A percentile compares a stretch with the other conserved stretches of the same genome.
Conservation (phyloP, 768 basidiomycete genomes). For the Chiua virens region DNA sequence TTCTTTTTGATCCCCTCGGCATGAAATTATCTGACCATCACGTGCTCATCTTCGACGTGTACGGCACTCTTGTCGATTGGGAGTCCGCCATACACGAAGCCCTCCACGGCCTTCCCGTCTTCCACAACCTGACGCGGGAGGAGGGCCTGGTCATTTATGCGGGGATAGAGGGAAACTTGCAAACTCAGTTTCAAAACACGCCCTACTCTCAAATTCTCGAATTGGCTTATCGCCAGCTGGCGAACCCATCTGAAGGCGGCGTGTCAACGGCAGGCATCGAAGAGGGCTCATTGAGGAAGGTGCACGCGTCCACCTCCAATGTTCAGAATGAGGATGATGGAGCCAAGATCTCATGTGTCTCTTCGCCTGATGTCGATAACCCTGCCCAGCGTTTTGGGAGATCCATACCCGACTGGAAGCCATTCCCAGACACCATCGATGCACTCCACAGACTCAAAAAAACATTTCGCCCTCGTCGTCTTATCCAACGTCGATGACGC, state of each 20-base stretch:
- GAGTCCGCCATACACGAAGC: slow-evolving; percentile 62
- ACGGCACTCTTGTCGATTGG: slow-evolving; percentile 79
- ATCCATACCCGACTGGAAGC: slow-evolving; percentile 60
- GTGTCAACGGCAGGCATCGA: slow-evolving; percentile 34
- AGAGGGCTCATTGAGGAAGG: slow-evolving; percentile 13
- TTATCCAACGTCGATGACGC: slow-evolving; percentile 73
- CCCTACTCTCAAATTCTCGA: slow-evolving; percentile 64
- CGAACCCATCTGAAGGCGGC: slow-evolving; percentile 31
- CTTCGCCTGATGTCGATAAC: background rate
- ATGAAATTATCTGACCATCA: slow-evolving; percentile 20
- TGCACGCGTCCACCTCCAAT: slow-evolving; percentile 4
- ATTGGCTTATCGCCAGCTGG: slow-evolving; percentile 33
- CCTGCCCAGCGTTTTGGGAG: slow-evolving; percentile 53
- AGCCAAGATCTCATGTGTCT: too few relatives aligned
- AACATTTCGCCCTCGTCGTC: slow-evolving; percentile 67
- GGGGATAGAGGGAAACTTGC: slow-evolving; percentile 55
- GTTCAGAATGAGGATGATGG: background rate
- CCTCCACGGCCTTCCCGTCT: slow-evolving; percentile 30
- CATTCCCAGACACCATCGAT: slow-evolving; percentile 63
- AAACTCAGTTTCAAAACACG: slow-evolving; percentile 55
- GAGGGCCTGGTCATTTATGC: slow-evolving; percentile 54
- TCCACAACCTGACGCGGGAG: slow-evolving; percentile 15
- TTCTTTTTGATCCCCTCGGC: slow-evolving; percentile 1
- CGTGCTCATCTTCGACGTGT: slow-evolving; percentile 72
- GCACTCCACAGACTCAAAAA: slow-evolving; percentile 61